A percentile compares a stretch with the other conserved stretches of the same genome.
phyloP scores from a whole-genome alignment of 2,329 filamentous ascomycete species.

The Tolypocladium guangdongense region DNA sequence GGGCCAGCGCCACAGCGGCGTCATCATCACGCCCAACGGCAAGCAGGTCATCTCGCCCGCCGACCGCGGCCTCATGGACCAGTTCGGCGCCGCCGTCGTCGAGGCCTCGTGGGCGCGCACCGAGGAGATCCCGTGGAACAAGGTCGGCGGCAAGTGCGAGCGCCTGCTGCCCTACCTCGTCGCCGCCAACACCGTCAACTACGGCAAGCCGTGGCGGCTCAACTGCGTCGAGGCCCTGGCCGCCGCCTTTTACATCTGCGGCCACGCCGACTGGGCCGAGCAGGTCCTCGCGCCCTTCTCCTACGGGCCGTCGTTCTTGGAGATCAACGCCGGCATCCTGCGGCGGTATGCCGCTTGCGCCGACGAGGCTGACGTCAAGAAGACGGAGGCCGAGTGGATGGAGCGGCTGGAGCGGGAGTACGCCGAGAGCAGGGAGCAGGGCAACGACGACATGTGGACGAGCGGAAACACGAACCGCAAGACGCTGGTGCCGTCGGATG shows the following conservation, averaged over 20 bases:
- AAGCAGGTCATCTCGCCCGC: slow-evolving; percentile 76
- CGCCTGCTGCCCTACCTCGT: slow-evolving; percentile 87
- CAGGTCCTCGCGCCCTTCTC: slow-evolving; percentile 74
- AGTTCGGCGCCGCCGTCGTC: slow-evolving; percentile 87
- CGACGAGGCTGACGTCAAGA: slow-evolving; percentile 74
- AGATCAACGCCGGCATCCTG: slow-evolving; percentile 77
- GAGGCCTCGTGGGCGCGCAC: slow-evolving; percentile 96
- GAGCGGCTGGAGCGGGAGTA: slow-evolving; percentile 85
- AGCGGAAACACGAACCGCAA: slow-evolving; percentile 76
- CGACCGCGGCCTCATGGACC: slow-evolving; percentile 70
- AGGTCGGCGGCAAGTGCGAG: slow-evolving; percentile 90
- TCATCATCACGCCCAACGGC: slow-evolving; percentile 92
- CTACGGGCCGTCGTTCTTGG: slow-evolving; percentile 78
- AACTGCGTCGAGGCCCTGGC: slow-evolving; percentile 95
- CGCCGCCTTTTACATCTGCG: slow-evolving; percentile 87
- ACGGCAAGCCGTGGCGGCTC: slow-evolving; percentile 86
- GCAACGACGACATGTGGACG: slow-evolving; percentile 74
- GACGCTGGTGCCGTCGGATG: slow-evolving; percentile 34
- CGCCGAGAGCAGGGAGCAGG: slow-evolving; percentile 60
- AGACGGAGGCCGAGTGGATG: slow-evolving; percentile 79
- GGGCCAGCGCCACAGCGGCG: slow-evolving; percentile 82
- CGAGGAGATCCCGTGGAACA: slow-evolving; percentile 78
- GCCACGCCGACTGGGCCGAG: slow-evolving; percentile 82
- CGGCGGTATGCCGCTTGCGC: slow-evolving; percentile 76
- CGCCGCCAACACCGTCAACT: slow-evolving; percentile 94